These are phyloP conservation scores for Myxozyma kluyveri DNA, from an alignment of 805 yeast species.

Conservation along the genomic window DNA sequence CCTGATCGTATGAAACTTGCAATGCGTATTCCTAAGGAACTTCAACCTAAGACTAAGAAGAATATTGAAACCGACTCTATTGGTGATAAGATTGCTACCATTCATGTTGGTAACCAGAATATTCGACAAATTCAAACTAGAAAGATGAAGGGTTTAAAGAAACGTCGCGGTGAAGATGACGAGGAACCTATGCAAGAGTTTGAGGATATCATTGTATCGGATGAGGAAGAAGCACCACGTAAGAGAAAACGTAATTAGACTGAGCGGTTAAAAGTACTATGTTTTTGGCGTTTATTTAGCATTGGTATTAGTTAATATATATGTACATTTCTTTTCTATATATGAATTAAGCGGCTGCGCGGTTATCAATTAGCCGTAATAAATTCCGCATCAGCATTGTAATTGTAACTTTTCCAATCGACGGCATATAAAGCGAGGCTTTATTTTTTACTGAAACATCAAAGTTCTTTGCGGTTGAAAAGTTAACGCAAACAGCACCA, in stretches of 20 bases:
- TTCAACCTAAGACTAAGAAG: slow-evolving; percentile 80
- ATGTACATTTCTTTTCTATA: not conserved
- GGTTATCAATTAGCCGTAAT: slow-evolving; percentile 73
- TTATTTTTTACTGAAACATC: slow-evolving; percentile 69
- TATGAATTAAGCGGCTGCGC: not conserved
- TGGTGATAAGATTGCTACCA: slow-evolving; percentile 97
- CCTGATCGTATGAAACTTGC: slow-evolving; percentile 94
- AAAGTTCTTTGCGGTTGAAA: slow-evolving; percentile 86
- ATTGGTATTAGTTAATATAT: not conserved
- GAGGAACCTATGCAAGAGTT: slow-evolving; percentile 42
- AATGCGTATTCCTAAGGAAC: slow-evolving; percentile 69
- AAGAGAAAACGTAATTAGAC: slow-evolving; percentile 2
- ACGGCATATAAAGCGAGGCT: slow-evolving; percentile 92
- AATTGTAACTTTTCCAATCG: slow-evolving; percentile 94
- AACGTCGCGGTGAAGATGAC: slow-evolving; percentile 50
- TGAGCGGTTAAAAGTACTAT: not conserved
- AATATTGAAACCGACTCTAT: slow-evolving; percentile 79
- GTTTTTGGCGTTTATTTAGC: no score
- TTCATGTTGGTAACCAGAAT: slow-evolving; percentile 96
- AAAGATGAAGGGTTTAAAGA: slow-evolving; percentile 97
- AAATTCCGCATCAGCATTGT: slow-evolving; percentile 90
- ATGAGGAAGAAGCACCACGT: slow-evolving; percentile 31
- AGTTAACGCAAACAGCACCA: slow-evolving; percentile 89
- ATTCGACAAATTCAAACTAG: slow-evolving; percentile 86
- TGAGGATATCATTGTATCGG: slow-evolving; percentile 18